phyloP scores from a whole-genome alignment of 306 rosid genomes.

The Trifolium pratense region DNA sequence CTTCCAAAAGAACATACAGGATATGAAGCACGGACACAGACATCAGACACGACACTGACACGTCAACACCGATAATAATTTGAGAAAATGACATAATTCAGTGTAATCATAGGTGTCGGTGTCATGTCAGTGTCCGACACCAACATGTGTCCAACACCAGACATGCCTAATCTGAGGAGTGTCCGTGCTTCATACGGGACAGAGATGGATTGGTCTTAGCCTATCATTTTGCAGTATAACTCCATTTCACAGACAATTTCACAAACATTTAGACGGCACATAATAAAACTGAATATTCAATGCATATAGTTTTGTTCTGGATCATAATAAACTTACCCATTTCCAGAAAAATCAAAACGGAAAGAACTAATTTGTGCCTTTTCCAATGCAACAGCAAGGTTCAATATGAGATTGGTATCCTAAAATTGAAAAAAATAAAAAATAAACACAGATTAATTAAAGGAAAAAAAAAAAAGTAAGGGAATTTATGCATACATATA shows the following conservation, averaged over 20 bases:
- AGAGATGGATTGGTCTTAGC: neutral
- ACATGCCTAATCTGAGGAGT: too few relatives aligned
- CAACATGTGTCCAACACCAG: too few relatives aligned
- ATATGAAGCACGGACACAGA: too few relatives aligned
- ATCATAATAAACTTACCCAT: conserved; percentile 57
- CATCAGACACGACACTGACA: too few relatives aligned
- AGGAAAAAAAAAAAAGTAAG: too few relatives aligned
- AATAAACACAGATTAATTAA: too few relatives aligned
- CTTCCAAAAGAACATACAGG: too few relatives aligned
- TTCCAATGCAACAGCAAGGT: conserved; percentile 68
- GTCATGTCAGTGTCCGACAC: too few relatives aligned
- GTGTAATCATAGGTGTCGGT: too few relatives aligned
- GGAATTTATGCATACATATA: neutral
- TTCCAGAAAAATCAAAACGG: conserved; percentile 75
- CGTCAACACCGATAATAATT: too few relatives aligned
- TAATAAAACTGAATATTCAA: neutral
- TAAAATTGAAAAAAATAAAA: conserved; percentile 2
- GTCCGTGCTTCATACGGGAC: too few relatives aligned
- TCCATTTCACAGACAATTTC: neutral
- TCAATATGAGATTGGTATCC: conserved; percentile 51
- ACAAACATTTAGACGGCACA: conserved; percentile 13
- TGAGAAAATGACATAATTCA: too few relatives aligned
- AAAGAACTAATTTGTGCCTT: conserved; percentile 64
- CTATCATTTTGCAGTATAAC: neutral
- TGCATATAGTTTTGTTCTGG: neutral